Base-by-base conservation (phyloP, 2,329 filamentous ascomycete genomes). In the Bipolaris sorokiniana region DNA sequence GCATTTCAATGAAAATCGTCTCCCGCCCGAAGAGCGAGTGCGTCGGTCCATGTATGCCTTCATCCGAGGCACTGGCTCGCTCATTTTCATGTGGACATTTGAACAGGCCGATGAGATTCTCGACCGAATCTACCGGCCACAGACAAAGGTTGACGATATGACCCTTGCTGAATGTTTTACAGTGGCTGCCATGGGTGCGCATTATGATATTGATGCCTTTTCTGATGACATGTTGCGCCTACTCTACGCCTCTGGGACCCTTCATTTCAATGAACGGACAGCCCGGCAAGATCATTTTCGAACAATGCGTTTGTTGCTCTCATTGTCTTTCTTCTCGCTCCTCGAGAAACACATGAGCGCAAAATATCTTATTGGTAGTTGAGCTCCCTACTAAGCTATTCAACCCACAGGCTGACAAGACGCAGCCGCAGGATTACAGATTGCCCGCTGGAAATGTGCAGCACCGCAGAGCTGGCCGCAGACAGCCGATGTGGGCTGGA, bases 311-410 rank as follows among this genome's bases (percentile, higher is more conserved):
- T 55, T 76, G 10, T 56, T 77, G 2, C 57, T 76, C 7, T 68
- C 71, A 2, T 67, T 75, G 57, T 75, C 74, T 0, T 74, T 76
- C 44, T 74, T 76, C 55, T 69, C 74, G 3, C 41, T 76, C 2
- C 62, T 77, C 1, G 73, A 77, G 58, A 76, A 77, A 59, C 75
- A 77, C 48, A 72, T 75, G 71, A 76, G 73, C 41, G 72, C 74
- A 7, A 67, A 74, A 44, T 74, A 76, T 54, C 54, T 77, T 5
- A 67, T 76, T 37, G 69, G 75, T 76, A 61, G 58, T 71, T 65
- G 23, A 16, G n/a, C 13, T 18, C 3, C 4, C 1, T 7, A 41
- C 55, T 13, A 20, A 38, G 7, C 7, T 33, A 11, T 13, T 5
- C 13, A 23, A 22, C 33, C 10, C 22, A 7, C 26, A 34, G 34